These are phyloP conservation scores for Schrenkiella parvula DNA, from an alignment of 345 rosid genomes.

Conservation along the genomic window DNA sequence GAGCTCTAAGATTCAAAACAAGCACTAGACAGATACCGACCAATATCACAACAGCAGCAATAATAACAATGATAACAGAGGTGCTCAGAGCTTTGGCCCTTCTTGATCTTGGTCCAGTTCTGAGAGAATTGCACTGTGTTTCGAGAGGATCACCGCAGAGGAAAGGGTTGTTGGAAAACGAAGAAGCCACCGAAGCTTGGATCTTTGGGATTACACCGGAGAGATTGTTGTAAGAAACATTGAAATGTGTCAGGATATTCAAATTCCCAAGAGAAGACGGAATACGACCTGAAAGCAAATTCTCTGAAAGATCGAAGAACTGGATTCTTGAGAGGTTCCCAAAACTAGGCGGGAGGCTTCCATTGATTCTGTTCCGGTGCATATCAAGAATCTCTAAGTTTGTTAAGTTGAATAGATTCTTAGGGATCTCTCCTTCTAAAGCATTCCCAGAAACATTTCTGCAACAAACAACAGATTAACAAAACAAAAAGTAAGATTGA, in stretches of 20 bases:
- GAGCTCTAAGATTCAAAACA: slow-evolving; percentile 75
- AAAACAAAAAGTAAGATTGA: slow-evolving; percentile 9
- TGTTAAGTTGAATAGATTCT: slow-evolving; percentile 57
- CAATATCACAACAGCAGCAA: slow-evolving; percentile 76
- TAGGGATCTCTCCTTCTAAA: slow-evolving; percentile 65
- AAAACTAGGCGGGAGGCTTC: slow-evolving; percentile 58
- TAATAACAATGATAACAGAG: slow-evolving; percentile 72
- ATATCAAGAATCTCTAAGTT: slow-evolving; percentile 73
- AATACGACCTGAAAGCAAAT: slow-evolving; percentile 62
- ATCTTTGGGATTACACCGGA: slow-evolving; percentile 60
- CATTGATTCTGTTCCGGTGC: slow-evolving; percentile 56
- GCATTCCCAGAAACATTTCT: slow-evolving; percentile 85
- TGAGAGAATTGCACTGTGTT: slow-evolving; percentile 41
- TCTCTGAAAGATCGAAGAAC: slow-evolving; percentile 62
- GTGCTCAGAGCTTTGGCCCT: slow-evolving; percentile 53
- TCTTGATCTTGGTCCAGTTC: slow-evolving; percentile 29
- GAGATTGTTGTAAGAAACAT: slow-evolving; percentile 72
- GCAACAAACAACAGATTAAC: slow-evolving; percentile 47
- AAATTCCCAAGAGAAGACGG: slow-evolving; percentile 62
- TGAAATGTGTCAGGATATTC: slow-evolving; percentile 42
- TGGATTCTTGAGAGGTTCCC: slow-evolving; percentile 57
- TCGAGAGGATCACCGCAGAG: slow-evolving; percentile 77
- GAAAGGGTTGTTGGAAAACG: slow-evolving; percentile 63
- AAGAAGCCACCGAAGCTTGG: slow-evolving; percentile 56
- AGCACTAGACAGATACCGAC: slow-evolving; percentile 71